Conservation (phyloP, 2,329 filamentous ascomycete genomes). For the Pezicula radicicola region DNA sequence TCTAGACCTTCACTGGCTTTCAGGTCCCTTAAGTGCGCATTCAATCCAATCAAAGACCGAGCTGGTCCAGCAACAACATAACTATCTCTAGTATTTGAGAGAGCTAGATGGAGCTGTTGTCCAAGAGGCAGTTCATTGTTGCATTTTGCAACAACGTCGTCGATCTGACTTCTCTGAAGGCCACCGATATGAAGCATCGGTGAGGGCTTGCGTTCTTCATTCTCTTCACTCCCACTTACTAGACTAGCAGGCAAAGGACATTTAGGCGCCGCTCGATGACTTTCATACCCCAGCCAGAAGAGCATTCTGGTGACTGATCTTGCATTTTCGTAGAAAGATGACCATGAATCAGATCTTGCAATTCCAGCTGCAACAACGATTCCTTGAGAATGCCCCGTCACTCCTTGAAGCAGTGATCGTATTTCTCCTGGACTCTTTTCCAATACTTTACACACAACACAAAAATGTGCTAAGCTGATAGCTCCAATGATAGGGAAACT, state of each 20-base stretch:
- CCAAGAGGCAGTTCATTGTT: constrained; percentile 72
- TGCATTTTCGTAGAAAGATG: constrained; percentile 75
- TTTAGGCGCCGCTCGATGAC: constrained; percentile 90
- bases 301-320: constrained; percentile 81
- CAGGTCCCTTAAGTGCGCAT: constrained; percentile 12
- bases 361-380: constrained; percentile 92
- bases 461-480: constrained; percentile 90
- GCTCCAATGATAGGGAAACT: constrained; percentile 92
- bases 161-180: constrained; percentile 76
- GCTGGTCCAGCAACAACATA: constrained; percentile 11
- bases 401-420: constrained; percentile 74
- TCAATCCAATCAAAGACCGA: constrained; percentile 4
- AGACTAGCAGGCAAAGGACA: constrained; percentile 86
- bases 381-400: constrained; percentile 93
- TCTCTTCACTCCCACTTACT: constrained; percentile 84
- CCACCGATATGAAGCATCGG: constrained; percentile 96
- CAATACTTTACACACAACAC: constrained; percentile 84
- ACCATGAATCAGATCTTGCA: constrained; percentile 84
- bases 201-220: constrained; percentile 85
- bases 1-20: constrained; percentile 19
- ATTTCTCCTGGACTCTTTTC: constrained; percentile 83
- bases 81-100: constrained; percentile 3
- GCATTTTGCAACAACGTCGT: constrained; percentile 91
- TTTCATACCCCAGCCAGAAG: constrained; percentile 95
- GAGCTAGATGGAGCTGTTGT: constrained; percentile 3